Evolutionary conservation across 192 early-diverging fungal genomes (phyloP), one percentile per base, ranked within the genome.

Genomic region (Spinellus fusiger): DNA sequence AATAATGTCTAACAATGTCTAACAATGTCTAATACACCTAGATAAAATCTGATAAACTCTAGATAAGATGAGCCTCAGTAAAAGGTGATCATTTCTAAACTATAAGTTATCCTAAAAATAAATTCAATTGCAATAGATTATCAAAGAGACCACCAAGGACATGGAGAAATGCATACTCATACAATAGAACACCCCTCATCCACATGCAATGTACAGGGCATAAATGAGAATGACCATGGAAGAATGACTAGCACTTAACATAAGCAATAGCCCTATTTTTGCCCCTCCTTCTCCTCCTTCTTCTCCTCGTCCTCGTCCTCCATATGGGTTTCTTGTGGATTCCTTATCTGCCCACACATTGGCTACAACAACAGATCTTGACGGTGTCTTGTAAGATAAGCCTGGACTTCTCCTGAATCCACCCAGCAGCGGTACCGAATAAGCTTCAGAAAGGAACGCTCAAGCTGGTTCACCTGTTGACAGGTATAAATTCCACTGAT

Each of bases 391-490:
- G 55, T n/a, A 34, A 67, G 44, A 27, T 61, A 67, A 4, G 34
- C 65, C 38, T 67, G 65, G 8, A 67, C 58, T 60, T 61, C 37
- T 4, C 13, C 37, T 35, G 27, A 22, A 47, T 67, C 58, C 0
- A 74, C 64, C 33, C 40, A 70, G 23, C 63, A 66, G 31, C 60
- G 49, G 47, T 69, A 52, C 10, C 65, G 34, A 15, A 74, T 62
- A 1, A 66, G 6, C 12, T 59, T 69, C 8, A 74, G 25, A 28
- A 74, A 74, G 0, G 59, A 64, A 28, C 56, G 23, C 22, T 74
- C 72, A 23, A 70, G 32, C 27, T 74, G 58, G 37, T 69, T 69
- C 9, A 74, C 53, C 18, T 74, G 57, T 15, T 69, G 31, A 28
- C 69, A 18, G 0, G 63, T 66, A 59, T 62, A 74, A 29, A 74